Conservation (phyloP, 2,329 filamentous ascomycete genomes). For the Elsinoe necatrix region DNA sequence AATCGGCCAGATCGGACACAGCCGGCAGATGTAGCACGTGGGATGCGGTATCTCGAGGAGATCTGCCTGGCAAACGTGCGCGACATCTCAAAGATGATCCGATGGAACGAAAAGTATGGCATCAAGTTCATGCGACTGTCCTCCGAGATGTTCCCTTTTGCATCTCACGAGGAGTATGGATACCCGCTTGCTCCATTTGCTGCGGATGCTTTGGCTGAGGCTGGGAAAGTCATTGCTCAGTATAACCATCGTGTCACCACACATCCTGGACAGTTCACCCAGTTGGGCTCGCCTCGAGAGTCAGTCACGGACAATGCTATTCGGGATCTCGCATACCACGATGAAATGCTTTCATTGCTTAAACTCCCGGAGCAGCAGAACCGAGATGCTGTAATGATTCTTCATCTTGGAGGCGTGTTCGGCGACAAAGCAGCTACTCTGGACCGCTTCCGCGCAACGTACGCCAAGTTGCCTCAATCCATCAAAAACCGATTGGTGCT, state of each 20-base stretch:
- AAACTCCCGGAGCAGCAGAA: constrained; percentile 69
- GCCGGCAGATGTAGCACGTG: constrained; percentile 56
- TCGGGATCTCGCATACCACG: constrained; percentile 79
- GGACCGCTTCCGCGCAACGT: constrained; percentile 69
- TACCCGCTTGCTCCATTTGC: constrained; percentile 82
- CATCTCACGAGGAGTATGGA: constrained; percentile 77
- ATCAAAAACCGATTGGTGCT: constrained; percentile 77
- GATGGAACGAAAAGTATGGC: constrained; percentile 85
- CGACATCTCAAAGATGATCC: constrained; percentile 76
- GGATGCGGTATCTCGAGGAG: constrained; percentile 64
- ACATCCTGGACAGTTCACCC: constrained; percentile 88
- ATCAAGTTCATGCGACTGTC: constrained; percentile 90
- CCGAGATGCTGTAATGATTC: constrained; percentile 83
- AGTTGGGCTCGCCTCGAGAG: constrained; percentile 72
- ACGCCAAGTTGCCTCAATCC: constrained; percentile 54
- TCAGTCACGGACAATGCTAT: constrained; percentile 69
- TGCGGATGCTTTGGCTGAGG: constrained; percentile 64
- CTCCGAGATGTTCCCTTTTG: constrained; percentile 96
- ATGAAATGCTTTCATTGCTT: constrained; percentile 72
- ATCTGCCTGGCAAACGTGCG: constrained; percentile 73
- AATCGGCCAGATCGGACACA: constrained; percentile 73
- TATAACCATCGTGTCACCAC: constrained; percentile 79
- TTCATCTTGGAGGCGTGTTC: constrained; percentile 87
- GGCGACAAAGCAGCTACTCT: constrained; percentile 77
- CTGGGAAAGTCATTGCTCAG: constrained; percentile 66